phyloP scores from a whole-genome alignment of 2,329 filamentous ascomycete genomes.

The Microdochium bolleyi region DNA sequence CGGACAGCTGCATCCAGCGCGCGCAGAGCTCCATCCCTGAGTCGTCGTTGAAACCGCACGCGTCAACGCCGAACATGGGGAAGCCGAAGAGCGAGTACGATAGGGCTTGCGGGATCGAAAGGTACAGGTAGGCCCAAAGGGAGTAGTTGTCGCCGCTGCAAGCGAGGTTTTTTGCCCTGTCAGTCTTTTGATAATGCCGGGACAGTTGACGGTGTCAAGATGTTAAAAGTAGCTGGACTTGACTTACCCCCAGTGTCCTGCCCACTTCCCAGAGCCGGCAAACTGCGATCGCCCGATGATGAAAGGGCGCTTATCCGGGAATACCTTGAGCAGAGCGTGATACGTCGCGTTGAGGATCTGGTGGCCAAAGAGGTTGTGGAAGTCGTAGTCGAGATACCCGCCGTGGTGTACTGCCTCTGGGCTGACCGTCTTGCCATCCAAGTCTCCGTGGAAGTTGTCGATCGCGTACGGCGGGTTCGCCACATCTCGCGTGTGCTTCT shows the following conservation, averaged over 20 bases:
- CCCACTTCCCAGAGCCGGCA: conserved; percentile 64
- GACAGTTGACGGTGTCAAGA: no score
- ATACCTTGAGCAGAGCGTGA: conserved; percentile 55
- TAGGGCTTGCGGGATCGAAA: conserved; percentile 70
- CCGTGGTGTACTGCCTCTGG: conserved; percentile 73
- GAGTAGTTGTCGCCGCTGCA: conserved; percentile 61
- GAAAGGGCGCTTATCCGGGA: conserved; percentile 66
- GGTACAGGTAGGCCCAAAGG: conserved; percentile 66
- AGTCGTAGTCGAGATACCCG: conserved; percentile 69
- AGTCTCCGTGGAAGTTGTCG: conserved; percentile 64
- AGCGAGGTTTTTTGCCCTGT: no score
- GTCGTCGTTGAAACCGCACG: conserved; percentile 64
- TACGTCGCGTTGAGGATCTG: conserved; percentile 74
- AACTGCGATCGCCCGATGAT: conserved; percentile 81
- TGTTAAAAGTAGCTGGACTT: no score
- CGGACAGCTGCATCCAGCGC: conserved; percentile 65
- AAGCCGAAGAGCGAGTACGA: conserved; percentile 68
- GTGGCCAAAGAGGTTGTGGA: conserved; percentile 73
- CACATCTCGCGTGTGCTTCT: conserved; percentile 34
- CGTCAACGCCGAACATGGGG: conserved; percentile 68
- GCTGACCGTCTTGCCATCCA: conserved; percentile 64
- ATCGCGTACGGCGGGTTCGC: conserved; percentile 71
- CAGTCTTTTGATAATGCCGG: no score
- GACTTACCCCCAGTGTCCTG: conserved; percentile 64
- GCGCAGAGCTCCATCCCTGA: conserved; percentile 62